phyloP scores from a whole-genome alignment of 164 flowering plant species.

The Dillenia turbinata region DNA sequence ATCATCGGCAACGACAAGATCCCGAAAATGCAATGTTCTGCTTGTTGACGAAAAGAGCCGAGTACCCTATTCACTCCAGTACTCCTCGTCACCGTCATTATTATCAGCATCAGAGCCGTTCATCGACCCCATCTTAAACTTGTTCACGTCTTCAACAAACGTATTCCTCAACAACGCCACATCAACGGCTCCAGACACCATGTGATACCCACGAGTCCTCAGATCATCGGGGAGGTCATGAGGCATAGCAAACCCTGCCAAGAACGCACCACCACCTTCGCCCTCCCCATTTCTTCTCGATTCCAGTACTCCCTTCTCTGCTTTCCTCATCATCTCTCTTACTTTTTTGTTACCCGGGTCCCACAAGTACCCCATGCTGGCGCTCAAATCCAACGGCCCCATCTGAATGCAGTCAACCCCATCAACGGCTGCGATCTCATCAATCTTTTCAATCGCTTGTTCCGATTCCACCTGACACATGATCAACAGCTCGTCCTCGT shows the following conservation, averaged over 20 bases:
- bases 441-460: conserved; percentile 56
- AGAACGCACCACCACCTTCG: conserved; percentile 34
- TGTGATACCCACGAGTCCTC: conserved; percentile 57
- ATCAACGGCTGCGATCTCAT: conserved; percentile 78
- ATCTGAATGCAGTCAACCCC: conserved; percentile 91
- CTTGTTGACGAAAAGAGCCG: neutral
- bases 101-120: conserved; percentile 21
- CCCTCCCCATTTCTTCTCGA: neutral
- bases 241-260: conserved; percentile 76
- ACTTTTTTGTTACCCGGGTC: conserved; percentile 90
- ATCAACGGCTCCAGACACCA: conserved; percentile 84
- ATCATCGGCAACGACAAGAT: no score
- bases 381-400: conserved; percentile 94
- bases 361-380: conserved; percentile 83
- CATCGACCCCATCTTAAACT: conserved; percentile 42
- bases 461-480: conserved; percentile 88
- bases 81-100: conserved; percentile 44
- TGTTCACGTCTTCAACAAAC: conserved; percentile 68
- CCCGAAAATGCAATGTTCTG: no score
- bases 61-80: conserved; percentile 58
- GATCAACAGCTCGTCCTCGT: conserved; percentile 67
- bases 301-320: conserved; percentile 67
- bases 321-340: conserved; percentile 48
- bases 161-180: conserved; percentile 66
- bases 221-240: conserved; percentile 53